These are phyloP conservation scores for Cordyceps javanica DNA, from an alignment of 2,329 filamentous ascomycete genomes.

Conservation along the genomic window DNA sequence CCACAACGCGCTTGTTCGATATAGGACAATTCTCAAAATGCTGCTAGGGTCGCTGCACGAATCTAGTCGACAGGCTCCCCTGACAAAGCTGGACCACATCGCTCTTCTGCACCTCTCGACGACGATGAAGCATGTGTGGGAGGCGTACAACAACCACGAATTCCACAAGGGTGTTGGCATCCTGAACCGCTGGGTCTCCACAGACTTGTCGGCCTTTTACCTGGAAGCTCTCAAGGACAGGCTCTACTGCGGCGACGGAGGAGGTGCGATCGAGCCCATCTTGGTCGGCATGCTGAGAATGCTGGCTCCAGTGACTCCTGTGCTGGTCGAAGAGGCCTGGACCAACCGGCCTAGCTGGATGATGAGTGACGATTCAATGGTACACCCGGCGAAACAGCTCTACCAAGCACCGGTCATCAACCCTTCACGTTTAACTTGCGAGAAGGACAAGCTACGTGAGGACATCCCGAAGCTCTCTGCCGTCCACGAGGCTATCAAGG, in stretches of 20 bases:
- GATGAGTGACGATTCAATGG: slow-evolving; percentile 37
- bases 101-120: slow-evolving; percentile 68
- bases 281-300: slow-evolving; percentile 69
- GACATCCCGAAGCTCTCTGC: slow-evolving; percentile 44
- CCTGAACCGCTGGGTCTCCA: slow-evolving; percentile 75
- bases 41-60: slow-evolving; percentile 68
- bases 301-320: slow-evolving; percentile 72
- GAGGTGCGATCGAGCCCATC: slow-evolving; percentile 59
- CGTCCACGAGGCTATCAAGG: slow-evolving; percentile 63
- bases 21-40: slow-evolving; percentile 85
- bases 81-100: slow-evolving; percentile 63
- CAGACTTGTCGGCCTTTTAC: slow-evolving; percentile 87
- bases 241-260: slow-evolving; percentile 73
- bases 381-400: slow-evolving; percentile 39
- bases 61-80: slow-evolving; percentile 40
- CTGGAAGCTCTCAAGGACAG: slow-evolving; percentile 89
- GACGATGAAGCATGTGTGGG: slow-evolving; percentile 57
- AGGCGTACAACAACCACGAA: slow-evolving; percentile 64
- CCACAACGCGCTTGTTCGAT: slow-evolving; percentile 74
- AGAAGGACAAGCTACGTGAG: slow-evolving; percentile 33
- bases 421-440: slow-evolving; percentile 30
- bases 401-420: slow-evolving; percentile 40
- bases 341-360: slow-evolving; percentile 64
- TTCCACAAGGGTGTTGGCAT: slow-evolving; percentile 71
- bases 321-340: slow-evolving; percentile 86